These are phyloP conservation scores for Alloteropsis semialata DNA, from an alignment of 176 grass and related monocot genomes.

Conservation along the genomic window DNA sequence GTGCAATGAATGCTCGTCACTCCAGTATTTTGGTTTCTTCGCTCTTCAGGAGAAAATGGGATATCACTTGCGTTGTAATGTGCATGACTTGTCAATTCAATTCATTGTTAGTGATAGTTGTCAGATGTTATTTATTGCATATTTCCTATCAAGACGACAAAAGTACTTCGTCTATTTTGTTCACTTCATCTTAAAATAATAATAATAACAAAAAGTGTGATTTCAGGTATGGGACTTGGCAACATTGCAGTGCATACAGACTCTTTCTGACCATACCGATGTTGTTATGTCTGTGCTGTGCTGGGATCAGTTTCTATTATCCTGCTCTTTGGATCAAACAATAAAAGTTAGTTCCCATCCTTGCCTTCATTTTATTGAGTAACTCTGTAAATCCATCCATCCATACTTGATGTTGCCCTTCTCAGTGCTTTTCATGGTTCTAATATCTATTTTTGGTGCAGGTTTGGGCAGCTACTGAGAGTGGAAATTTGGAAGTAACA, in stretches of 20 bases:
- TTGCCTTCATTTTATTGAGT: slow-evolving; percentile 13
- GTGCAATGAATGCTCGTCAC: neutral
- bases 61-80: neutral
- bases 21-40: neutral
- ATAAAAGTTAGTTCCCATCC: slow-evolving; percentile 70
- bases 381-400: neutral
- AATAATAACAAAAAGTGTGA: slow-evolving; percentile 3
- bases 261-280: slow-evolving; percentile 75
- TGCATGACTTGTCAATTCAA: slow-evolving; percentile 1
- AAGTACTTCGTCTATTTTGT: neutral
- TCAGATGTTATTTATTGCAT: slow-evolving; percentile 13
- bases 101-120: neutral
- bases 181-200: slow-evolving; percentile 19
- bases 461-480: slow-evolving; percentile 87
- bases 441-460: slow-evolving; percentile 34
- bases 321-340: slow-evolving; percentile 90
- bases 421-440: slow-evolving; percentile 3
- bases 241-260: slow-evolving; percentile 88
- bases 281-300: slow-evolving; percentile 91
- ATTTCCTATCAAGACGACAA: slow-evolving; percentile 2
- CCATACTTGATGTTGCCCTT: neutral
- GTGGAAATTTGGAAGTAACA: slow-evolving; percentile 77
- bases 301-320: slow-evolving; percentile 98
- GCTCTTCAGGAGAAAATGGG: neutral
- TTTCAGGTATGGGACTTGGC: slow-evolving; percentile 96